Base-by-base conservation (phyloP, 2,329 filamentous ascomycete genomes). In the Clathrospora elynae region DNA sequence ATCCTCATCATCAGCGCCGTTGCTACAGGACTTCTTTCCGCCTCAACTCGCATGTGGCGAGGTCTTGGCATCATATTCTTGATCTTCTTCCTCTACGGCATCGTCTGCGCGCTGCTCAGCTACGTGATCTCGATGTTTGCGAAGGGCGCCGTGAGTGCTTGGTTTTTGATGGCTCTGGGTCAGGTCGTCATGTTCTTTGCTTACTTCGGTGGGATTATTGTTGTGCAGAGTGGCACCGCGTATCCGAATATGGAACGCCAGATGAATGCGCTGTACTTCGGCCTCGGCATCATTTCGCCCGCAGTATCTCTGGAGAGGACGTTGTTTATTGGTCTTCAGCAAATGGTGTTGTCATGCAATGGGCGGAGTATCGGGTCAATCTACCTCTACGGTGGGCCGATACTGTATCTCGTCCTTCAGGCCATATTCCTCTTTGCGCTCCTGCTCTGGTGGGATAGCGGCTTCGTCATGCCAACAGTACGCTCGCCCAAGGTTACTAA, bases 61-160 rank as follows among this genome's bases (percentile, higher is more conserved):
- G 78, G 86, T 46, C 75, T 90, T 5, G 86, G 82, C 17, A 92
- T 91, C 61, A 73, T 96, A 5, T 95, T 93, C 64, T 65, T 91
- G 9, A 78, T 95, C 22, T 81, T 95, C 44, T 78, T 87, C 42
- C 77, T 95, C 0, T 95, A 91, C 62, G 90, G 89, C 0, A 71
- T 95, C 5, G 82, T 87, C 0, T 86, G 89, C 0, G 87, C 82
- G 2, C 72, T 95, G 1, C 73, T 90, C 29, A 80, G 86, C 2
- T 96, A 96, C 67, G 75, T 91, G 20, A 77, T 95, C 23, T 95
- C 90, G 0, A 78, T 95, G 0, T 87, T 90, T 61, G 82, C 86
- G 28, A 81, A 79, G 42, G 89, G 85, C 1, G 60, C 76, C 64
- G 77, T 95, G 7, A 84, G 86, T 5, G 84, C 90, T 0, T 96